A percentile compares a stretch with the other conserved stretches of the same genome.
Conservation (phyloP, 805 yeast genomes). For the Wickerhamomyces silvicola region DNA sequence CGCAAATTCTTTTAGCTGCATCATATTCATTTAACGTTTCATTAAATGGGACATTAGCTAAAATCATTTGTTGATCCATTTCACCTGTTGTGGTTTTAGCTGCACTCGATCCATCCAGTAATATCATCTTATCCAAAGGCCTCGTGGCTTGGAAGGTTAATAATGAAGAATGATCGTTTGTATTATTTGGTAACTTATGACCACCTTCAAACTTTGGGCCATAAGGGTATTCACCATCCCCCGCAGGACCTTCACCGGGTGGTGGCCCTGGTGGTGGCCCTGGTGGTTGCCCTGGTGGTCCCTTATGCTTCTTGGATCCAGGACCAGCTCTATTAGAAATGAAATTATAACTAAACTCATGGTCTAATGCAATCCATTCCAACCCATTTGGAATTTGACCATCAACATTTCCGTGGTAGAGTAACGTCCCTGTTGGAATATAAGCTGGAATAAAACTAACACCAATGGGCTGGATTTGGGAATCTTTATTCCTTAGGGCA, state of each 20-base stretch:
- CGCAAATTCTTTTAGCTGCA: conserved; percentile 46
- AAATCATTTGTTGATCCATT: conserved; percentile 50
- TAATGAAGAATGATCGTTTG: conserved; percentile 19
- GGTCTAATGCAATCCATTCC: conserved; percentile 64
- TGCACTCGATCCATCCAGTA: conserved; percentile 67
- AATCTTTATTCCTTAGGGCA: conserved; percentile 44
- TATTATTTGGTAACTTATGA: background rate
- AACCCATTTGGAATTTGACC: conserved; percentile 36
- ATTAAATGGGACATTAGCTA: conserved; percentile 29
- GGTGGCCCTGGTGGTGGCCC: conserved; percentile 4
- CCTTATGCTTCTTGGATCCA: conserved; percentile 4
- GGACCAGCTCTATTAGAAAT: conserved; percentile 22
- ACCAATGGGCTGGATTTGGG: conserved; percentile 49
- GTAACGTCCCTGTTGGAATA: conserved; percentile 50
- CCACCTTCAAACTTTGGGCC: conserved; percentile 1
- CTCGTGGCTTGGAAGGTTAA: conserved; percentile 41
- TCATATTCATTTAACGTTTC: conserved; percentile 33
- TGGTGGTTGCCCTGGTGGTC: conserved; percentile 4
- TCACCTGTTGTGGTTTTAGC: conserved; percentile 50
- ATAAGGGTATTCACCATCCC: background rate
- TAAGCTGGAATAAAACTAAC: conserved; percentile 55
- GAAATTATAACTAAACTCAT: conserved; percentile 52
- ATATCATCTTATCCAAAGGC: conserved; percentile 43
- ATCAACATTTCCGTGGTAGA: conserved; percentile 46
- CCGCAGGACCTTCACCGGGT: conserved; percentile 6